Evolutionary conservation across 345 rosid genomes (phyloP).

Genomic region (Salix koriyanagi): DNA sequence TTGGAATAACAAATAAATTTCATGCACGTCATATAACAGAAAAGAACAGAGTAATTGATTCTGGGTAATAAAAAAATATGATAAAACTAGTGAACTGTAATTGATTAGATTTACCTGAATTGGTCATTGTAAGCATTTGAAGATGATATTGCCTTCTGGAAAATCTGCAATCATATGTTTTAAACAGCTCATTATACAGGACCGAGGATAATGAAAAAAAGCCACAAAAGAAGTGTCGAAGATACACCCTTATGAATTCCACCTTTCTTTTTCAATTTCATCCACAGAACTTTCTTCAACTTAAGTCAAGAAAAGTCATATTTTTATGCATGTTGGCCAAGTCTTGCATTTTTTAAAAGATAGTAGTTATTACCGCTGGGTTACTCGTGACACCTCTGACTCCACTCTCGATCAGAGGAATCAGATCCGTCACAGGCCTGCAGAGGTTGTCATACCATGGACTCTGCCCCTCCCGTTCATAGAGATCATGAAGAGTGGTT

Average conservation of each 20-base stretch:
- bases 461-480: slow-evolving; percentile 89
- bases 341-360: background rate
- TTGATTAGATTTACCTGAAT: slow-evolving; percentile 53
- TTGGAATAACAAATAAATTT: background rate
- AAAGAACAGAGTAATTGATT: background rate
- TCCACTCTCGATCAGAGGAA: slow-evolving; percentile 78
- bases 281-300: background rate
- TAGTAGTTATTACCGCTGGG: slow-evolving; percentile 66
- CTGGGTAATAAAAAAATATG: background rate
- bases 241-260: background rate
- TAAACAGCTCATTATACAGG: background rate
- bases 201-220: background rate
- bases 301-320: background rate
- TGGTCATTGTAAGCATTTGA: slow-evolving; percentile 96
- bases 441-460: slow-evolving; percentile 99
- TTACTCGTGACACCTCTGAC: slow-evolving; percentile 99
- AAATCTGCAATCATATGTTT: slow-evolving; percentile 56
- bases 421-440: slow-evolving; percentile 88
- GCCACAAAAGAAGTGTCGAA: background rate
- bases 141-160: slow-evolving; percentile 95
- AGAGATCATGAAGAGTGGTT: slow-evolving; percentile 87
- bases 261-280: background rate
- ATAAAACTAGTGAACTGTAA: background rate
- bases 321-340: background rate
- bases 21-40: background rate